Base-by-base conservation (phyloP, 257 asterid genomes). In the Lavandula angustifolia region DNA sequence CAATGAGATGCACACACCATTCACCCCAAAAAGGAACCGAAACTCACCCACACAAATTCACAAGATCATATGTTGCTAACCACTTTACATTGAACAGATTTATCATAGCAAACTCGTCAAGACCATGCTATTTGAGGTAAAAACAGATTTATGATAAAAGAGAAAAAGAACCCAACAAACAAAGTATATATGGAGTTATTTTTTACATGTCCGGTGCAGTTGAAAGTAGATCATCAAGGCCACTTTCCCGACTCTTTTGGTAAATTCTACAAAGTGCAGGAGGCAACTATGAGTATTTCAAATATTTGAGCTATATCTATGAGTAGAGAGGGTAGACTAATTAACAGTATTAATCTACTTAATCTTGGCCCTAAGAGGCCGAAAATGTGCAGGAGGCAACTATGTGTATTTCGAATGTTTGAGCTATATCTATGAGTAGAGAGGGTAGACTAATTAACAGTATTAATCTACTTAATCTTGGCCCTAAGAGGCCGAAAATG, bases 151-250 rank as follows among this genome's bases (percentile, higher is more conserved):
- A 8, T 22, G 27, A 12, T 31, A n/a, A 22, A 22, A 22, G 27
- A 22, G 27, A 22, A 13, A 46, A 46, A 44, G 6, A 8, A 34
- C 7, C 6, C 43, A 63, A 58, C 14, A 70, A 50, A 32, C 13
- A 51, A 67, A 22, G 42, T 51, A 52, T 69, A 34, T 55, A 41
- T 41, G 46, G 34, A 62, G 71, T 53, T 9, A 64, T 51, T 65
- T 51, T 65, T 67, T 76, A 90, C 99, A 92, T 84, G 73, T 87
- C 92, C 56, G 97, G 97, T 73, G 99, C 95, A 61, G 99, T 87
- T 71, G 99, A 90, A 79, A 90, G 90, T 58, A 94, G 76, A 76
- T 87, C 95, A 54, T 84, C 97, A 69, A 94, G 95, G 84, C 90
- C 99, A 68, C 71, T 79, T 62, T 71, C 79, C 33, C 76, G 79